These are phyloP conservation scores for Apiotrichum porosum DNA, from an alignment of 1,284 basidiomycete genomes.

Conservation along the genomic window DNA sequence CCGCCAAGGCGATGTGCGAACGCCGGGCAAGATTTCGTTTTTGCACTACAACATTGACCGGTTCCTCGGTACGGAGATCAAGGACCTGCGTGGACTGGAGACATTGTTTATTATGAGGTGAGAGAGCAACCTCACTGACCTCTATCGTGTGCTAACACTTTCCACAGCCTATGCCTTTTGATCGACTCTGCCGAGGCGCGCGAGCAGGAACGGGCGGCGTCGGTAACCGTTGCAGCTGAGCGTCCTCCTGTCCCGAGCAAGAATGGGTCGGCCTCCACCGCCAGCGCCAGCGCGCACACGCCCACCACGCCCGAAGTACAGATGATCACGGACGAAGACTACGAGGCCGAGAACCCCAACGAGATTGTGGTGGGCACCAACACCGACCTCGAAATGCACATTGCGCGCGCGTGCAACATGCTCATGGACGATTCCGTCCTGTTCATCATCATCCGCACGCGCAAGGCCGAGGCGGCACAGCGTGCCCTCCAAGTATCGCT, in stretches of 20 bases:
- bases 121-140: not conserved
- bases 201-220: not conserved
- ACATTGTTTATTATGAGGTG: slow-evolving; percentile 37
- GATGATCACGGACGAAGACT: no score
- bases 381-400: slow-evolving; percentile 31
- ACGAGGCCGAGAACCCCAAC: slow-evolving; percentile 31
- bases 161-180: slow-evolving; percentile 14
- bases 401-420: slow-evolving; percentile 31
- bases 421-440: slow-evolving; percentile 38
- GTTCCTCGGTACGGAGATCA: slow-evolving; percentile 39
- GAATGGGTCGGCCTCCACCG: no score
- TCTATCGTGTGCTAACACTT: not conserved
- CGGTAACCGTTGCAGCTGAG: not conserved
- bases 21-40: slow-evolving; percentile 39
- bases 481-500: slow-evolving; percentile 41
- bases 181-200: slow-evolving; percentile 29
- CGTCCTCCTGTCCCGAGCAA: no score
- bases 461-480: slow-evolving; percentile 28
- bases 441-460: slow-evolving; percentile 42
- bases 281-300: not conserved
- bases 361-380: slow-evolving; percentile 40
- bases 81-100: slow-evolving; percentile 44
- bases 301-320: not conserved
- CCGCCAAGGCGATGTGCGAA: slow-evolving; percentile 31
- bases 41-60: slow-evolving; percentile 48